Conservation (phyloP, 345 rosid genomes). For the Brassica nigra region DNA sequence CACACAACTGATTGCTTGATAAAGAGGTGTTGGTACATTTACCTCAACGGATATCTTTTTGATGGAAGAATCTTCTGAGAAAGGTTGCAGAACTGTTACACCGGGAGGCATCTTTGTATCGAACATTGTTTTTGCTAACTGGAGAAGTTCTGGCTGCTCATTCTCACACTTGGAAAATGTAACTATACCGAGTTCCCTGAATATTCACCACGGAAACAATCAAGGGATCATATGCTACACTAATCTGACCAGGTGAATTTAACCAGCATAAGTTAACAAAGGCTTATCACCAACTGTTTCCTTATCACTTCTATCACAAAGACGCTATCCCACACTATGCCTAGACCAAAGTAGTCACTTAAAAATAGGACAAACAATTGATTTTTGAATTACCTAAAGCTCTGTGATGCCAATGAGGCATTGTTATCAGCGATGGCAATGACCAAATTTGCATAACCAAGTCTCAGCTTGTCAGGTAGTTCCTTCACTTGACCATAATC, state of each 20-base stretch:
- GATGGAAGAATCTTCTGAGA: constrained; percentile 81
- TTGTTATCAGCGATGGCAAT: constrained; percentile 83
- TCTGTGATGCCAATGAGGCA: constrained; percentile 58
- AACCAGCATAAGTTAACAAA: background rate
- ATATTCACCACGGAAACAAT: constrained; percentile 20
- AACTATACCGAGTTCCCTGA: constrained; percentile 85
- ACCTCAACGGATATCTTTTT: constrained; percentile 80
- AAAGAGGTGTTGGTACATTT: constrained; percentile 7
- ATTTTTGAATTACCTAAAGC: constrained; percentile 61
- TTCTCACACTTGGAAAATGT: constrained; percentile 59
- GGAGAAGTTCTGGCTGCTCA: constrained; percentile 72
- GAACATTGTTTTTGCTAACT: constrained; percentile 82
- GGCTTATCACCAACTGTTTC: background rate
- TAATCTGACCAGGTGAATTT: constrained; percentile 21
- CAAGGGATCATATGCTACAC: constrained; percentile 1
- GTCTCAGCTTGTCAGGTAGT: constrained; percentile 81
- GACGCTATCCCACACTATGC: background rate
- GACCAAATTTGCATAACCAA: constrained; percentile 83
- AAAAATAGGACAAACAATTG: background rate
- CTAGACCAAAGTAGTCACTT: background rate
- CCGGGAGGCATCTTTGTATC: constrained; percentile 91
- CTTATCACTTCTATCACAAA: background rate
- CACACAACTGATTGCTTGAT: background rate
- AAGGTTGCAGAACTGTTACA: constrained; percentile 71
- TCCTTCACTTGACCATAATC: constrained; percentile 99